Base-by-base conservation (phyloP, 2,329 filamentous ascomycete genomes). In the Ophiocordyceps australis region DNA sequence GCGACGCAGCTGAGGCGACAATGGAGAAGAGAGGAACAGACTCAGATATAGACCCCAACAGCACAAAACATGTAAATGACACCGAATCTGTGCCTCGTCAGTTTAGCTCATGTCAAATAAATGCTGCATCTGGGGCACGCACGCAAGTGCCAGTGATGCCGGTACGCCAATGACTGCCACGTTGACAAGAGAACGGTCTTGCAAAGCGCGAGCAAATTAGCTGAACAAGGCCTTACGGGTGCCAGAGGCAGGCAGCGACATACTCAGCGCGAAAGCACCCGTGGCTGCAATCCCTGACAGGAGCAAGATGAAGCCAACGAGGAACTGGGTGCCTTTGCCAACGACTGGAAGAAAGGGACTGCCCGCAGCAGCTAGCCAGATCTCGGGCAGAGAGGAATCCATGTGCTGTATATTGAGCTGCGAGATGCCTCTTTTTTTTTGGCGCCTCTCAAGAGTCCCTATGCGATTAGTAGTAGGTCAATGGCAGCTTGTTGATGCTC, bases 21-120 rank as follows among this genome's bases (percentile, higher is more conserved):
- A n/a, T n/a, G n/a, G n/a, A n/a, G n/a, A n/a, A n/a, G n/a, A n/a
- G n/a, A n/a, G n/a, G n/a, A n/a, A n/a, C n/a, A n/a, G n/a, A 69
- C 50, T 62, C 70, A 98, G 52, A 98, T 82, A 73, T 98, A 95
- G 47, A 98, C 89, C 50, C 89, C 89, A 49, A 89, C 89, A 32
- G 85, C 89, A 56, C 89, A 98, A 57, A 98, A 95, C 77, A 94
- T 93, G 57, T 89, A 94, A 23, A 98, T 83, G 26, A 86, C 76
- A 40, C 89, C 89, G 52, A 93, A 79, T 26, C 86, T 94, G 16
- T 13, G n/a, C 2, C n/a, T n/a, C n/a, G n/a, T n/a, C n/a, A n/a
- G n/a, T n/a, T n/a, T n/a, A n/a, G n/a, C n/a, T n/a, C n/a, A n/a
- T n/a, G n/a, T n/a, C n/a, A n/a, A n/a, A n/a, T n/a, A n/a, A n/a